These are phyloP conservation scores for Ensete ventricosum DNA, from an alignment of 176 grass and related monocot genomes.

Conservation along the genomic window DNA sequence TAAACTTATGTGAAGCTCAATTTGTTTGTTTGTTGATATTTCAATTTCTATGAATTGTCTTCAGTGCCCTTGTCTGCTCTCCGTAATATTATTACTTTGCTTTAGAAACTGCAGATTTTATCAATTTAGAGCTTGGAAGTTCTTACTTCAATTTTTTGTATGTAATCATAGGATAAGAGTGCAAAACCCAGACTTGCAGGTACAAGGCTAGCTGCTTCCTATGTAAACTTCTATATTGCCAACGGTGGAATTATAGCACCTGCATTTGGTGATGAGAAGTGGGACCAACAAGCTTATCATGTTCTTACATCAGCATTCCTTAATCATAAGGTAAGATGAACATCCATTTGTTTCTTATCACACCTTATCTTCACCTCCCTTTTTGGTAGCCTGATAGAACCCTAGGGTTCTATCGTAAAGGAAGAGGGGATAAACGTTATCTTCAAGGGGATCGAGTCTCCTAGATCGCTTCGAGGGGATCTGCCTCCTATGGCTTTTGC, in stretches of 20 bases:
- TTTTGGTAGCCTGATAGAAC: too few relatives aligned
- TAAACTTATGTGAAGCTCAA: too few relatives aligned
- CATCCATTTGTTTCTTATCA: background rate
- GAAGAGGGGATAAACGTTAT: too few relatives aligned
- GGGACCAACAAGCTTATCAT: slow-evolving; percentile 40
- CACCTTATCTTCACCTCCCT: background rate
- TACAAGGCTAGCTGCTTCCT: slow-evolving; percentile 70
- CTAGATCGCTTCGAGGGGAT: too few relatives aligned
- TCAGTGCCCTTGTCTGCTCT: too few relatives aligned
- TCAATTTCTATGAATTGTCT: too few relatives aligned
- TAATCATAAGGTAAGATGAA: slow-evolving; percentile 41
- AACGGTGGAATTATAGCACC: slow-evolving; percentile 70
- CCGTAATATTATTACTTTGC: too few relatives aligned
- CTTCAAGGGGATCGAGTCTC: too few relatives aligned
- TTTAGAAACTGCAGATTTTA: background rate
- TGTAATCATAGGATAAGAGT: slow-evolving; percentile 40
- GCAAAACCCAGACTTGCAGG: slow-evolving; percentile 47
- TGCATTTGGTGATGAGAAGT: slow-evolving; percentile 51
- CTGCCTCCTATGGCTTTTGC: too few relatives aligned
- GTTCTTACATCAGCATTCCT: slow-evolving; percentile 62
- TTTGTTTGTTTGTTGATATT: too few relatives aligned
- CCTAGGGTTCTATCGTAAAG: too few relatives aligned
- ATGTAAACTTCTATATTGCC: slow-evolving; percentile 83
- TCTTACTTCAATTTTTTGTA: background rate
- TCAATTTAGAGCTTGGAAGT: slow-evolving; percentile 3